These are phyloP conservation scores for Vinca minor DNA, from an alignment of 257 asterid species.

Conservation along the genomic window DNA sequence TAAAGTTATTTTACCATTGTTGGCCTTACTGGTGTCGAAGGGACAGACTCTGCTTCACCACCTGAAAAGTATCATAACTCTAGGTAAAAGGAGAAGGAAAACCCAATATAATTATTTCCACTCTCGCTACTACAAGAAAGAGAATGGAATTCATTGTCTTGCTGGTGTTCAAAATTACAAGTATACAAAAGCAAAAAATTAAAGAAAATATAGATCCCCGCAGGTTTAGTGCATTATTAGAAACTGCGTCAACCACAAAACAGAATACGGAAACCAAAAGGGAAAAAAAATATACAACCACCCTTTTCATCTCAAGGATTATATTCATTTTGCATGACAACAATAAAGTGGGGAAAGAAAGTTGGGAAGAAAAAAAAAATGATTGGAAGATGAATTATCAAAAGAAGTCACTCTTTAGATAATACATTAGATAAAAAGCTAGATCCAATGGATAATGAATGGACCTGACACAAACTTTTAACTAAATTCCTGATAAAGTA, in stretches of 20 bases:
- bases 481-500: not conserved
- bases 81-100: not conserved
- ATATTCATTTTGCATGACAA: not conserved
- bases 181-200: not conserved
- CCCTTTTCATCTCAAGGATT: not conserved
- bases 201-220: not conserved
- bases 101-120: not conserved
- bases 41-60: conserved; percentile 41
- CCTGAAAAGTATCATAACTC: conserved; percentile 19
- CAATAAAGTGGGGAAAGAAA: not conserved
- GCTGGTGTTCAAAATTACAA: not conserved
- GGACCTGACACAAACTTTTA: not conserved
- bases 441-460: no score
- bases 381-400: not conserved
- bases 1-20: conserved; percentile 11
- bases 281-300: not conserved
- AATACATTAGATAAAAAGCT: not conserved
- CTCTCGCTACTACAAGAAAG: not conserved
- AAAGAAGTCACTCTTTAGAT: not conserved
- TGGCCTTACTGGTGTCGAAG: conserved; percentile 27
- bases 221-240: not conserved
- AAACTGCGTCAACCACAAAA: not conserved
- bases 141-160: not conserved
- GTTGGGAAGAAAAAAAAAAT: not conserved
- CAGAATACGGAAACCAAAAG: not conserved